These are phyloP conservation scores for Sporodiniella umbellata DNA, from an alignment of 371 early-diverging fungal species.

Conservation along the genomic window DNA sequence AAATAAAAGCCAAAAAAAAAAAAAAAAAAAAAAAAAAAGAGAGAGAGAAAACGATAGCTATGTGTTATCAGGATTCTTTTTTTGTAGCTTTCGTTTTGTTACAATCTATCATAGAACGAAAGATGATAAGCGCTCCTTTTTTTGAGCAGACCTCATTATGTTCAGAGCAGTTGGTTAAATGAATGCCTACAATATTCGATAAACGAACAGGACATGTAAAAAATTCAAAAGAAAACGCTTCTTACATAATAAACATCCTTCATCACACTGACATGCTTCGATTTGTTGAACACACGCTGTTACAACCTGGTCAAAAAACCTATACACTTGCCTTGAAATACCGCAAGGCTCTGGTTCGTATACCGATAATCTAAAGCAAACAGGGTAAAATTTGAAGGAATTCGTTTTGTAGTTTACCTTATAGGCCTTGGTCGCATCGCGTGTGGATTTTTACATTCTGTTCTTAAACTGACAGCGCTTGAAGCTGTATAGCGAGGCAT, in stretches of 20 bases:
- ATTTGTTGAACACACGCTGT: slow-evolving; percentile 24
- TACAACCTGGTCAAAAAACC: slow-evolving; percentile 30
- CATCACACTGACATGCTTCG: slow-evolving; percentile 31
- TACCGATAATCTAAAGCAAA: slow-evolving; percentile 24
- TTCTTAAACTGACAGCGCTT: slow-evolving; percentile 22
- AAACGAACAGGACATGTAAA: not conserved
- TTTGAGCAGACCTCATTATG: slow-evolving; percentile 40
- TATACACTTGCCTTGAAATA: slow-evolving; percentile 29
- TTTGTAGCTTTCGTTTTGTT: too few relatives aligned
- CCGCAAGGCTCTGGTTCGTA: slow-evolving; percentile 45
- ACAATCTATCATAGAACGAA: slow-evolving; percentile 11
- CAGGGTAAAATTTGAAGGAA: not conserved
- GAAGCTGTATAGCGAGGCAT: slow-evolving; percentile 30
- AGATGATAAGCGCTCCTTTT: slow-evolving; percentile 32
- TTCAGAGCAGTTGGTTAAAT: slow-evolving; percentile 37
- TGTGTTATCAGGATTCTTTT: too few relatives aligned
- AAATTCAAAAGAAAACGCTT: not conserved
- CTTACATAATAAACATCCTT: slow-evolving; percentile 45
- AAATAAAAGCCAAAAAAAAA: too few relatives aligned
- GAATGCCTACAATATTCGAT: slow-evolving; percentile 32
- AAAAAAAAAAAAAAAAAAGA: too few relatives aligned
- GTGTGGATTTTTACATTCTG: slow-evolving; percentile 49
- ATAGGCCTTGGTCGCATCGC: slow-evolving; percentile 37
- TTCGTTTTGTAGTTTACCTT: slow-evolving; percentile 10
- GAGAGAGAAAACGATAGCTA: too few relatives aligned